Evolutionary conservation across 192 early-diverging fungal genomes (phyloP), one percentile per base, ranked within the genome.

Genomic region (Rhizoclosmatium sp.): DNA sequence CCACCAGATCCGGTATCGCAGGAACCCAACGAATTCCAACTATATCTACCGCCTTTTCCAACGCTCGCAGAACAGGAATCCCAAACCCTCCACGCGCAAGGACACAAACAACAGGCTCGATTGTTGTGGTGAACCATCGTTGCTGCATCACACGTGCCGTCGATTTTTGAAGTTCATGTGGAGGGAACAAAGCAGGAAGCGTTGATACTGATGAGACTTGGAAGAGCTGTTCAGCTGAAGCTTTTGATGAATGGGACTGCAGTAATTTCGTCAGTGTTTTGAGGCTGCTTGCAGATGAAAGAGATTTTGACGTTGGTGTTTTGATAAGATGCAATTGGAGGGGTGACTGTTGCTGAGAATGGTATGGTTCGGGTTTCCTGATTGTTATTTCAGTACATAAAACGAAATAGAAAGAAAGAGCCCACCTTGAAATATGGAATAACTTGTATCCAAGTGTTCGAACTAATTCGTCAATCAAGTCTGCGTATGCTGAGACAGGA

Each of bases 81-180:
- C 73, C 73, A 44, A 75, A 75, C n/a, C 73, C 73, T 14, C 73
- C 73, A 5, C 60, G 19, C n/a, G 73, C 73, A 75, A 75, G 31
- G 10, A 75, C 61, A 45, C 73, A 75, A 9, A 75, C 60, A 3
- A 75, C 60, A 19, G 61, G 51, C 12, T 58, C 59, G 14, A 64
- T 14, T 69, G 7, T 23, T 14, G 39, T 40, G 31, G 31, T 31
- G 31, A 31, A 31, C 64, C 64, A 39, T 3, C 2, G 16, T 39
- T 40, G 21, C 12, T 40, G 70, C 47, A 44, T 19, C 21, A 58
- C 5, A 21, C 70, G 70, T 16, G n/a, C 7, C 5, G 14, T 31
- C 2, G 3, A 44, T 69, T 69, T 31, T 31, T 12, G 64, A 10
- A 12, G 19, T n/a, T 65, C 16, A 0, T 65, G 64, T 12, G 64